Evolutionary conservation across 495 filamentous ascomycete species (phyloP).

Genomic region (Apiosordaria backusii): DNA sequence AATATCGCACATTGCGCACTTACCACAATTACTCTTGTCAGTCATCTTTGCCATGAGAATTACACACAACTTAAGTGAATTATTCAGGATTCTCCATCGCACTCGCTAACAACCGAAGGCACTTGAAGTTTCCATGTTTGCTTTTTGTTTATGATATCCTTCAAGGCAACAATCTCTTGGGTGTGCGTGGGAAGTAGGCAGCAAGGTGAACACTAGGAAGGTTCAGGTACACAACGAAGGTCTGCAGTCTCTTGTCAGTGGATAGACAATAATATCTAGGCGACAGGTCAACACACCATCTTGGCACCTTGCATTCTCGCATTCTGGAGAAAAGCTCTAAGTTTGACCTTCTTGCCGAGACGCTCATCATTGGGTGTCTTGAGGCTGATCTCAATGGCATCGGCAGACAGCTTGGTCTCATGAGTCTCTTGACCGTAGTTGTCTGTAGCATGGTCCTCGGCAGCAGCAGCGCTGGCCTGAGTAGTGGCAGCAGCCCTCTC

Average conservation of each 20-base stretch:
- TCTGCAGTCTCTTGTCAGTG: neutral
- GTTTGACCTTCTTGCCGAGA: conserved; percentile 69
- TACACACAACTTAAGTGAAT: neutral
- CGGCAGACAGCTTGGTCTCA: conserved; percentile 29
- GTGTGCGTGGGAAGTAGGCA: conserved; percentile 77
- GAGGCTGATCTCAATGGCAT: conserved; percentile 46
- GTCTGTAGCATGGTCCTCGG: conserved; percentile 66
- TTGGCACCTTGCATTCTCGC: conserved; percentile 83
- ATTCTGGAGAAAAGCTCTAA: conserved; percentile 86
- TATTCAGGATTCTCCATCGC: neutral
- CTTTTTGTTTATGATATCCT: neutral
- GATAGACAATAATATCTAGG: neutral
- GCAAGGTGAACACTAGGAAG: conserved; percentile 77
- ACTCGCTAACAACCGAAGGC: neutral
- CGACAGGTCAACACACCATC: conserved; percentile 76
- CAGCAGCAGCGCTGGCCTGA: conserved; percentile 50
- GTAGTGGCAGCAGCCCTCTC: conserved; percentile 44
- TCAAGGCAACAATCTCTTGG: conserved; percentile 73
- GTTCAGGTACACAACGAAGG: conserved; percentile 56
- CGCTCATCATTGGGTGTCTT: conserved; percentile 53
- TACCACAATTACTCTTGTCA: neutral
- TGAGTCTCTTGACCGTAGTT: conserved; percentile 58
- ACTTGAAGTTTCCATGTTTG: neutral
- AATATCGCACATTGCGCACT: neutral
- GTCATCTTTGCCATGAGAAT: neutral